Base-by-base conservation (phyloP, 2,329 filamentous ascomycete genomes). In the Rhexocercosporidium sp. region DNA sequence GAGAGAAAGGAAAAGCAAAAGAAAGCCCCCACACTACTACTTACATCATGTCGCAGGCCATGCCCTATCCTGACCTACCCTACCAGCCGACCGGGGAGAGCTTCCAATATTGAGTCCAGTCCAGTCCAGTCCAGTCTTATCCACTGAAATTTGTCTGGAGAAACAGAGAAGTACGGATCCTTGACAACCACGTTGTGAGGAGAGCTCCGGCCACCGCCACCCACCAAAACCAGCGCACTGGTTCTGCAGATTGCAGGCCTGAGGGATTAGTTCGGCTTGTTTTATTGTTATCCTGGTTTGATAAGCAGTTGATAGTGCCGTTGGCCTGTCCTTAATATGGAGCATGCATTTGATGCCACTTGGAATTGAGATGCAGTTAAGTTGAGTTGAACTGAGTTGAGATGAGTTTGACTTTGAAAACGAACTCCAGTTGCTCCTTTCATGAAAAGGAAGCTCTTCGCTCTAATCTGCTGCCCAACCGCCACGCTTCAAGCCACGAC, bases 11-110 rank as follows among this genome's bases (percentile, higher is more conserved):
- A n/a, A n/a, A n/a, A n/a, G n/a, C n/a, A n/a, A n/a, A n/a, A n/a
- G n/a, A n/a, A 25, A 41, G 54, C 31, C 54, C 54, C 54, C 54
- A 56, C 54, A 56, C 31, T 37, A 3, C 31, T 37, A 3, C 31
- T 34, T 37, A 57, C 20, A 57, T 57, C 54, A 57, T 57, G 9
- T 57, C 20, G 54, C 54, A 57, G 54, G 54, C 54, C 1, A 57
- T 57, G 31, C 44, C 44, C 44, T 46, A 18, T 20, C 29, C 18
- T 44, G 12, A 12, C 6, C 12, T 44, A 6, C 29, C 53, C 37
- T 56, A 18, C 31, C 2, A 56, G 53, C 31, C 53, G 53, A 37
- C 53, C 31, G 53, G 49, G 49, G 49, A 53, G 49, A 4, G 25
- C 29, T 29, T 34, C 29, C 16, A 8, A 57, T 31, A 29, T 6